phyloP scores from a whole-genome alignment of 1,139 yeast genomes.

The Candida dubliniensis region DNA sequence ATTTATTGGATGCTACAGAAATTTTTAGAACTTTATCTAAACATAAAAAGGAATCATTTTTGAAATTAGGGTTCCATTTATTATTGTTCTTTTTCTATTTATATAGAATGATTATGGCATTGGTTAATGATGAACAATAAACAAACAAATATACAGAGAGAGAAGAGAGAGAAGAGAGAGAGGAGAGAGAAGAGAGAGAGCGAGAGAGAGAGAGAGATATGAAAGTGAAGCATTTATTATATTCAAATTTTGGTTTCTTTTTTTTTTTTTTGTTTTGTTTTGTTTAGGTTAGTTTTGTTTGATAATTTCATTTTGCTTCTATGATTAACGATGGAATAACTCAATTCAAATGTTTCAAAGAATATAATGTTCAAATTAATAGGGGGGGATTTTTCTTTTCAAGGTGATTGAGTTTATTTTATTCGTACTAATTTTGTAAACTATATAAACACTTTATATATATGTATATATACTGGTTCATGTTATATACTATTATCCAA shows the following conservation, averaged over 20 bases:
- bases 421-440: background rate
- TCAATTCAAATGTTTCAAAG: too few species aligned
- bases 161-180: background rate
- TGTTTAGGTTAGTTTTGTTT: too few species aligned
- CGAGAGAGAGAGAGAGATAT: background rate
- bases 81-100: slow-evolving; percentile 92
- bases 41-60: slow-evolving; percentile 89
- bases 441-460: background rate
- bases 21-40: slow-evolving; percentile 91
- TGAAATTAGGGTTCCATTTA: slow-evolving; percentile 88
- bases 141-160: background rate
- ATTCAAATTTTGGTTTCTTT: too few species aligned
- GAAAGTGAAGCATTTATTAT: too few species aligned
- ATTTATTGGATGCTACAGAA: slow-evolving; percentile 95
- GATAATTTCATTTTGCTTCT: too few species aligned
- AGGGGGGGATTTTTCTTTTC: background rate
- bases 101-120: slow-evolving; percentile 94
- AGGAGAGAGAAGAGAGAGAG: too few species aligned
- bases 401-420: background rate
- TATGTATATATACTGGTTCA: background rate
- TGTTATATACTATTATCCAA: slow-evolving; percentile 18
- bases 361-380: too few species aligned
- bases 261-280: too few species aligned
- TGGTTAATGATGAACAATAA: slow-evolving; percentile 62
- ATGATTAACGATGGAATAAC: too few species aligned